Conservation (phyloP, 805 yeast species). For the Jamesozyma jinghongensis region DNA sequence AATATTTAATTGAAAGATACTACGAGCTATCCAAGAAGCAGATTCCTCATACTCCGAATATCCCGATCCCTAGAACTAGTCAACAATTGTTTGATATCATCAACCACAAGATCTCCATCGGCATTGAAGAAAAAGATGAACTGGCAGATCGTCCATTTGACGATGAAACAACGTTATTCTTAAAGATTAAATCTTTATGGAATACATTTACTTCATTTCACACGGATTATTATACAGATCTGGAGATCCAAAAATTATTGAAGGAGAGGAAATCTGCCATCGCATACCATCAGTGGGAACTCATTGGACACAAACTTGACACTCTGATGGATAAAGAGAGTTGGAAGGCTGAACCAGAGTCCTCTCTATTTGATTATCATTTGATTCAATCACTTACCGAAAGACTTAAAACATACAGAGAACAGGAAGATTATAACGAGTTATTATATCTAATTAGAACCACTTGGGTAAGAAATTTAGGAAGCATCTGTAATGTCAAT, state of each 20-base stretch:
- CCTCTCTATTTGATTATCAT: slow-evolving; percentile 65
- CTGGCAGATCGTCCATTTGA: not conserved
- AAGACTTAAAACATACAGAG: slow-evolving; percentile 54
- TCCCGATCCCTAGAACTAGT: slow-evolving; percentile 3
- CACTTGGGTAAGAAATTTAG: slow-evolving; percentile 75
- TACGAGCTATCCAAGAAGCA: slow-evolving; percentile 4
- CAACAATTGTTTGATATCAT: slow-evolving; percentile 7
- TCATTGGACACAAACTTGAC: slow-evolving; percentile 56
- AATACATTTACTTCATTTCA: not conserved
- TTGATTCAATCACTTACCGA: slow-evolving; percentile 43
- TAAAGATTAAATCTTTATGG: not conserved
- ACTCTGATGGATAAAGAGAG: slow-evolving; percentile 47
- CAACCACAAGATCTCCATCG: not conserved
- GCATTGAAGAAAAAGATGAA: not conserved
- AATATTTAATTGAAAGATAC: slow-evolving; percentile 10
- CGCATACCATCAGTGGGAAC: slow-evolving; percentile 59
- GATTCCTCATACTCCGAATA: slow-evolving; percentile 5
- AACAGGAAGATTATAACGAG: slow-evolving; percentile 45
- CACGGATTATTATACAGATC: slow-evolving; percentile 24
- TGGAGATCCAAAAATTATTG: slow-evolving; percentile 31
- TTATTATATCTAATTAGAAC: slow-evolving; percentile 73
- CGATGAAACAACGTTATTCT: not conserved
- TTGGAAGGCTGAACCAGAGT: slow-evolving; percentile 62
- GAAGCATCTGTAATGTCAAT: slow-evolving; percentile 75
- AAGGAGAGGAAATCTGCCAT: slow-evolving; percentile 41